Percentiles rank a stretch among this genome's conserved stretches.
phyloP scores from a whole-genome alignment of 2,329 filamentous ascomycete species.

The Aspergillus sp. region DNA sequence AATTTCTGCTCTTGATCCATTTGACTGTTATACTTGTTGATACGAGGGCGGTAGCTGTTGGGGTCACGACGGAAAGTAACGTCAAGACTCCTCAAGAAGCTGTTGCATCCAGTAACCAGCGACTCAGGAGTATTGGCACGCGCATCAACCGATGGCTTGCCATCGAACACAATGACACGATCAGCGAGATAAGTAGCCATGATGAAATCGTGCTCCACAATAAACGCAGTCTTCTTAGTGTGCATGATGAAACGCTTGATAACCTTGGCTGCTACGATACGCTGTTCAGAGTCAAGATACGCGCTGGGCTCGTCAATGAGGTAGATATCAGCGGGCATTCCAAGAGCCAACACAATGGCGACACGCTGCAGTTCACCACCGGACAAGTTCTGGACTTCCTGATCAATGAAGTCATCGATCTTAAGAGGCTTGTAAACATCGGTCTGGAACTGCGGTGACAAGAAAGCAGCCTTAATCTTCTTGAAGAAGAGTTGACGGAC shows the following conservation, averaged over 20 bases:
- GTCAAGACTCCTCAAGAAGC: constrained; percentile 92
- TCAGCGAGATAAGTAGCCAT: constrained; percentile 85
- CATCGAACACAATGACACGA: constrained; percentile 97
- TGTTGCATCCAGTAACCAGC: constrained; percentile 92
- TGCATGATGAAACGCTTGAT: constrained; percentile 99
- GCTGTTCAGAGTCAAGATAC: constrained; percentile 98
- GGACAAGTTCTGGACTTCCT: constrained; percentile 98
- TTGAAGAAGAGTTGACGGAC: constrained; percentile 99
- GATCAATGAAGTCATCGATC: constrained; percentile 98
- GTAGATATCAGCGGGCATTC: constrained; percentile 95
- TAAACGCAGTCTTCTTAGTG: constrained; percentile 98
- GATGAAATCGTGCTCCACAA: constrained; percentile 99
- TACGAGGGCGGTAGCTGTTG: constrained; percentile 91
- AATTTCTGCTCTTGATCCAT: constrained; percentile 97
- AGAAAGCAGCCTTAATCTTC: constrained; percentile 96
- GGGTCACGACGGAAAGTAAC: constrained; percentile 99
- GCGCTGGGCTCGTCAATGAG: constrained; percentile 96
- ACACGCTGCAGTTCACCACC: constrained; percentile 99
- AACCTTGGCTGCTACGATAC: constrained; percentile 93
- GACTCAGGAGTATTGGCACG: constrained; percentile 89
- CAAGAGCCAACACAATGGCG: constrained; percentile 93
- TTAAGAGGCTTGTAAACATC: constrained; percentile 99
- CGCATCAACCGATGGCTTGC: constrained; percentile 82
- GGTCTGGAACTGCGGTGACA: constrained; percentile 97
- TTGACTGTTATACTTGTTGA: constrained; percentile 96